phyloP scores from a whole-genome alignment of 2,329 filamentous ascomycete species.

The Coniella vitis region DNA sequence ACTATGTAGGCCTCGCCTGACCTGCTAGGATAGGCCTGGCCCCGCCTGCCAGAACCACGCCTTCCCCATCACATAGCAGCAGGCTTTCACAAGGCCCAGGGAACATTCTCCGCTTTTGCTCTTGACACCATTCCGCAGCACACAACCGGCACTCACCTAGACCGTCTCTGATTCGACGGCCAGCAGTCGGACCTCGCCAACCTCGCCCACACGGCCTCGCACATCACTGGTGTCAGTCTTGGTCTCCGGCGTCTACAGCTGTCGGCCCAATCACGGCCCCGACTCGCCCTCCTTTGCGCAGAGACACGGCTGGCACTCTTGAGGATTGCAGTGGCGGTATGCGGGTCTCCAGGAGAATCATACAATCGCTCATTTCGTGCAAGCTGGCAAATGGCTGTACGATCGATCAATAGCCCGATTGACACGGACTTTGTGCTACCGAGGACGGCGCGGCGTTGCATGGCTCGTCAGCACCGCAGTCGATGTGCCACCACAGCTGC shows the following conservation, averaged over 20 bases:
- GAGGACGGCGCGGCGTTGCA: neutral
- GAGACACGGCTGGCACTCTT: neutral
- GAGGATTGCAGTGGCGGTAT: neutral
- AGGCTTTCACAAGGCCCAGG: no score
- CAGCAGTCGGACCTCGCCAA: neutral
- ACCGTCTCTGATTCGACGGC: no score
- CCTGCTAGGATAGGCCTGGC: no score
- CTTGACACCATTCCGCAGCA: slow-evolving; percentile 16
- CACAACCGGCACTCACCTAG: no score
- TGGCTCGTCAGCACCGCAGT: slow-evolving; percentile 1
- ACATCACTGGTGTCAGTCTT: neutral
- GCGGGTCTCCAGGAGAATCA: neutral
- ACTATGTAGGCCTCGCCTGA: no score
- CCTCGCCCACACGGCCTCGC: neutral
- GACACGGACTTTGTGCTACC: no score
- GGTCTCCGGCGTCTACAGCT: neutral
- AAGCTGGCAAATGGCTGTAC: no score
- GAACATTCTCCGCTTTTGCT: no score
- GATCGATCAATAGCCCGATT: neutral
- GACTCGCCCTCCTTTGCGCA: neutral
- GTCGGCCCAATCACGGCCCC: slow-evolving; percentile 13
- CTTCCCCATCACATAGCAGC: no score
- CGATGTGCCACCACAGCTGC: slow-evolving; percentile 8
- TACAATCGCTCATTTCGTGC: neutral
- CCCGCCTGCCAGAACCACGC: slow-evolving; percentile 7